Evolutionary conservation across 108 stramenopile species (phyloP), one percentile per base, ranked within the genome.

Genomic region (Tribonema minus): DNA sequence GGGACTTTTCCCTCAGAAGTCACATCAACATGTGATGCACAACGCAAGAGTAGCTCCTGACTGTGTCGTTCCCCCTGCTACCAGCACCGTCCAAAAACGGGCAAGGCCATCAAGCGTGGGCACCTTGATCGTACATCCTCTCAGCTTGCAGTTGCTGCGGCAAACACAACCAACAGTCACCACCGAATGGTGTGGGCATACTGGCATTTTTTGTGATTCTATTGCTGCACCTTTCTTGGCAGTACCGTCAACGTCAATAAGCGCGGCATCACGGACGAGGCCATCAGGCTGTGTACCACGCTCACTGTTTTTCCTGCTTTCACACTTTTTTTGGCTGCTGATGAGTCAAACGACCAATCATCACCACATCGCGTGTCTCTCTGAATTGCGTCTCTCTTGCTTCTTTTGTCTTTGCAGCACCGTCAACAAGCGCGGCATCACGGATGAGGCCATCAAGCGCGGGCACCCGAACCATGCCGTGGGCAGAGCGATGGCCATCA

Each of bases 241-340:
- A 80, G 68, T 61, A 80, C 78, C 40, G 68, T 65, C 33, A 80
- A 80, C 33, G 61, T 61, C 41, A 74, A 64, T n/a, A 74, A 74
- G 71, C 61, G 38, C 36, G 6, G n/a, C n/a, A n/a, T n/a, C n/a
- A n/a, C n/a, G n/a, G 30, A 58, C 9, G 9, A 15, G 41, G 41
- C 6, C 9, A 46, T 12, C 41, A 46, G 41, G 9, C 9, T 6
- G 41, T 15, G 41, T 12, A 12, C 15, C 6, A 46, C 41, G 41
- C 41, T 12, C 41, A 12, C 41, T 12, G 41, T 15, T 46, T 46
- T 46, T 6, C 41, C 15, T 46, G 15, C 41, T 46, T 15, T 46
- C 15, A 15, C 9, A 46, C 41, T 46, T 46, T n/a, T n/a, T n/a
- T n/a, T n/a, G 41, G 6, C 41, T 15, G 15, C 41, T 12, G 15